Conservation (phyloP, 805 yeast species). For the Yamadazyma akitaensis region DNA sequence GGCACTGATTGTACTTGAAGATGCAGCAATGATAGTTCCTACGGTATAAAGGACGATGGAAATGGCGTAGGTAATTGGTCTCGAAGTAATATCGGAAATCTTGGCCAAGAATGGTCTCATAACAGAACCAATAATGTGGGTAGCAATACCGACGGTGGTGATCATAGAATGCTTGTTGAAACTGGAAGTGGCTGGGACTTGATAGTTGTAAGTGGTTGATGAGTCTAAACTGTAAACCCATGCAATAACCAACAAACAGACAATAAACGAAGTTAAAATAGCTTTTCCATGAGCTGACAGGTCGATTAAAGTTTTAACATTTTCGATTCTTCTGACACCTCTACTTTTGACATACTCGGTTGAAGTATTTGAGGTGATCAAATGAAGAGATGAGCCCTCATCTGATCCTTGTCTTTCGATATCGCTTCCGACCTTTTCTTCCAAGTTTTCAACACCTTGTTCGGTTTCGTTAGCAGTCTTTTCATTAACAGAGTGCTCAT, state of each 20-base stretch:
- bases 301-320: constrained; percentile 12
- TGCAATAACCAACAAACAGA: constrained; percentile 19
- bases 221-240: constrained; percentile 29
- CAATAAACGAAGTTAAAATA: constrained; percentile 11
- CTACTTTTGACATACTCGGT: constrained; percentile 13
- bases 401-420: background rate
- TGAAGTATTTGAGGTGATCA: constrained; percentile 7
- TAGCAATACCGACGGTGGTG: constrained; percentile 22
- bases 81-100: constrained; percentile 22
- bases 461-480: no score
- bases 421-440: background rate
- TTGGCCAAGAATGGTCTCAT: constrained; percentile 22
- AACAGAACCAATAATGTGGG: constrained; percentile 21
- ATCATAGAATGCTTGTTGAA: constrained; percentile 21
- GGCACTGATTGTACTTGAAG: constrained; percentile 19
- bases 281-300: constrained; percentile 13
- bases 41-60: constrained; percentile 17
- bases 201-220: constrained; percentile 27
- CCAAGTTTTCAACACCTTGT: background rate
- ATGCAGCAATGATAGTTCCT: constrained; percentile 23
- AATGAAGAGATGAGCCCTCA: constrained; percentile 5
- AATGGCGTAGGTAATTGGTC: constrained; percentile 20
- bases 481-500: no score
- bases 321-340: constrained; percentile 24
- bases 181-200: constrained; percentile 29